Evolutionary conservation across 1,139 yeast genomes (phyloP), one percentile per base, ranked within the genome.

Genomic region (Pichia sp.): DNA sequence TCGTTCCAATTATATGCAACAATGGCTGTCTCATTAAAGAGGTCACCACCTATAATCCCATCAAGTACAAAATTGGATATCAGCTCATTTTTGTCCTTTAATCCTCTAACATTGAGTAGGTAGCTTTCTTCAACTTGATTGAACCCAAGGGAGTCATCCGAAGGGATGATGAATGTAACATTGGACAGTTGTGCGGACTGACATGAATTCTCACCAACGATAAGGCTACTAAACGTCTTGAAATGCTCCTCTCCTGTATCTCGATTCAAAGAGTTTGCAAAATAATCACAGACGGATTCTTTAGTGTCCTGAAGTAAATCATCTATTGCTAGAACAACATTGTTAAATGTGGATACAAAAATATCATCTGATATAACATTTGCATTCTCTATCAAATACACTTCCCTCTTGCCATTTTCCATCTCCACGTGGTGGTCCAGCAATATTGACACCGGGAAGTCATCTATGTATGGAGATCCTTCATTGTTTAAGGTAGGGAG

Each of bases 281-380:
- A 45, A 35, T 45, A 46, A 15, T 35, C 35, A 31, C 52, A 48
- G 4, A 48, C 16, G 5, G 39, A 38, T n/a, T 39, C 39, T 16
- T 49, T 42, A 11, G 37, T 39, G 22, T 53, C 47, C 4, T 33
- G 40, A 5, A 83, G 50, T 6, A 78, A 51, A 8, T 61, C 51
- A 42, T 79, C 80, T 3, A 85, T 64, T 0, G 86, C 91, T 43
- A 85, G 94, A 7, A 88, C 76, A 20, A 74, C 74, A 0, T 94
- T 81, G 46, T 77, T 66, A 47, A 78, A 84, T 35, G 78, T 74
- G 29, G 73, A 71, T 2, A 95, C 91, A 39, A 63, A 60, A 31
- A 80, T 56, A 52, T 86, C 86, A 0, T 68, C 56, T 23, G 80
- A 86, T 3, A 83, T 72, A 3, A 86, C 68, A 1, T 70, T 64